phyloP scores from a whole-genome alignment of 164 flowering plant species.

The Annona cherimola region DNA sequence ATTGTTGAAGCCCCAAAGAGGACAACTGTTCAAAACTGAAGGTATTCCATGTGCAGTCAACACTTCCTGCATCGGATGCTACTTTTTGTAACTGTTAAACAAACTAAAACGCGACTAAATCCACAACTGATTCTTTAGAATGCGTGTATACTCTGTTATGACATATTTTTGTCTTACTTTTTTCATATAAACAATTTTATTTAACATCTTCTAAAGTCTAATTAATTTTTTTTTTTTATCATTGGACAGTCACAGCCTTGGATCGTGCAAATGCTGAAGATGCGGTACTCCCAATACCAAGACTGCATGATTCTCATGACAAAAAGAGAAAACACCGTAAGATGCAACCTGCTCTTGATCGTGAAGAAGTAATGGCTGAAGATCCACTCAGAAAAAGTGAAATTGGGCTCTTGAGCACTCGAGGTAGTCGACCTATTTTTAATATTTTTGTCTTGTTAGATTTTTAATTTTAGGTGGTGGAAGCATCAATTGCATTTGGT shows the following conservation, averaged over 20 bases:
- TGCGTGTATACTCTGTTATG: no score
- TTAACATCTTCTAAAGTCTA: not conserved
- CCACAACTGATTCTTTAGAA: not conserved
- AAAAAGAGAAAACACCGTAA: slow-evolving; percentile 20
- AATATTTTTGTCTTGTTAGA: not conserved
- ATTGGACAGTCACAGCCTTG: slow-evolving; percentile 63
- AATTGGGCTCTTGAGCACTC: slow-evolving; percentile 13
- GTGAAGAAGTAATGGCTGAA: slow-evolving; percentile 22
- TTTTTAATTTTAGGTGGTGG: no score
- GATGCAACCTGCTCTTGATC: slow-evolving; percentile 13
- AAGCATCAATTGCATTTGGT: not conserved
- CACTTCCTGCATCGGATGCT: not conserved
- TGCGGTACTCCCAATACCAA: slow-evolving; percentile 71
- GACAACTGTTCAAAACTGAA: slow-evolving; percentile 26
- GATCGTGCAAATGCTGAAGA: slow-evolving; percentile 91
- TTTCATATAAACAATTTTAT: no score
- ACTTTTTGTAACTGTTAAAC: not conserved
- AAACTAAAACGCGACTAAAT: not conserved
- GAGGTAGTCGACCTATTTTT: slow-evolving; percentile 20
- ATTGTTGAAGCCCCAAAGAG: slow-evolving; percentile 36
- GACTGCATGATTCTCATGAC: slow-evolving; percentile 36
- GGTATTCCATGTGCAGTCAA: slow-evolving; percentile 29
- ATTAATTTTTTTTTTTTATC: slow-evolving; percentile 10
- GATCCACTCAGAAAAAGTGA: slow-evolving; percentile 12
- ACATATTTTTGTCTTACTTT: no score